Percentiles rank a stretch among this genome's conserved stretches.
Evolutionary conservation across 2,329 filamentous ascomycete species (phyloP).

Genomic region (Rutstroemia sp.): DNA sequence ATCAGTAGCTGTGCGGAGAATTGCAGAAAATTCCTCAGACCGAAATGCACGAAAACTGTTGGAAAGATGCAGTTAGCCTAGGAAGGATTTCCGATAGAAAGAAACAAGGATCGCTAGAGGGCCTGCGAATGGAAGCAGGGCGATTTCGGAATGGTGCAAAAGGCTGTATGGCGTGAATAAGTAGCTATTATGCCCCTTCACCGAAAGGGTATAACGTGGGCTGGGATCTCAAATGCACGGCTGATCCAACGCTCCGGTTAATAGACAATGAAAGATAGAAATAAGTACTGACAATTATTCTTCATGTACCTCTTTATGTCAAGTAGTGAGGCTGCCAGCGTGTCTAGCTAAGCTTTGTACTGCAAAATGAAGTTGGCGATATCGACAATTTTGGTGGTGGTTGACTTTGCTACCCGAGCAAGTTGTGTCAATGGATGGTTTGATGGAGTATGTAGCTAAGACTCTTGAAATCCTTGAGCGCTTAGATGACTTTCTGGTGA

Average conservation of each 20-base stretch:
- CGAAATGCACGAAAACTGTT: slow-evolving; percentile 10
- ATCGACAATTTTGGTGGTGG: neutral
- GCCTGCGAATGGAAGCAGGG: slow-evolving; percentile 3
- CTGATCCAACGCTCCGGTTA: slow-evolving; percentile 14
- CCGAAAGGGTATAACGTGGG: slow-evolving; percentile 12
- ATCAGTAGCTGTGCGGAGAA: slow-evolving; percentile 8
- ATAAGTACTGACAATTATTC: slow-evolving; percentile 3
- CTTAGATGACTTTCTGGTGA: slow-evolving; percentile 1
- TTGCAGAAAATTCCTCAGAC: slow-evolving; percentile 8
- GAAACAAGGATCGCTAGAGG: slow-evolving; percentile 3
- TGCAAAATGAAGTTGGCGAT: neutral
- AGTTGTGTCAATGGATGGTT: neutral
- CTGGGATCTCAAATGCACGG: slow-evolving; percentile 10
- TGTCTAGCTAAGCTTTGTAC: neutral
- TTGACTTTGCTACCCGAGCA: neutral
- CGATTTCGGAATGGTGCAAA: slow-evolving; percentile 4
- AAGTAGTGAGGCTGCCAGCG: neutral
- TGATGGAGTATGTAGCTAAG: neutral
- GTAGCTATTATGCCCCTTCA: slow-evolving; percentile 3
- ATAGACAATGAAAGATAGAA: neutral
- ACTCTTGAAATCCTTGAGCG: neutral
- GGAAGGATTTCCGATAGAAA: slow-evolving; percentile 5
- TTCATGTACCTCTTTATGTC: neutral
- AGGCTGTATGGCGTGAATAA: neutral
- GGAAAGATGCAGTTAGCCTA: slow-evolving; percentile 10